phyloP scores from a whole-genome alignment of 768 basidiomycete genomes.

The Aureoboletus auriporus region DNA sequence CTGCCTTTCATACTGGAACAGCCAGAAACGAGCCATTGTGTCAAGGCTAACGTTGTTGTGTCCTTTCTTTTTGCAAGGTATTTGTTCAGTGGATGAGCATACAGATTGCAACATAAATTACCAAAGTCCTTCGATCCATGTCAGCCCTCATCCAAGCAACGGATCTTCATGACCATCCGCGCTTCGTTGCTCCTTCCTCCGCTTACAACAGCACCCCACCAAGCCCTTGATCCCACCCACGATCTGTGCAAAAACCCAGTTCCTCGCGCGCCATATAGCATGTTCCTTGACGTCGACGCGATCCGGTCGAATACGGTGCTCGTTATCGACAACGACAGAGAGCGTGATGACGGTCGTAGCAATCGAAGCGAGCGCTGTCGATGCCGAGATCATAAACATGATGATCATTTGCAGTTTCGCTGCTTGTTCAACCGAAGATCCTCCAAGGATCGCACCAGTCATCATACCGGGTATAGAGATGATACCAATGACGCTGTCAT shows the following conservation, averaged over 20 bases:
- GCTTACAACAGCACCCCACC: slow-evolving; percentile 9
- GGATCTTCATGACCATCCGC: background rate
- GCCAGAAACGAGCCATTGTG: too few species aligned
- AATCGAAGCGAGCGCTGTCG: slow-evolving; percentile 68
- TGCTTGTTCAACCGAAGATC: slow-evolving; percentile 79
- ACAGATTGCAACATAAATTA: slow-evolving; percentile 4
- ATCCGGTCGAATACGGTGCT: slow-evolving; percentile 62
- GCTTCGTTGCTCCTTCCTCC: background rate
- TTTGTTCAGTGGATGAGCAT: background rate
- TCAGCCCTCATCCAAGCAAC: slow-evolving; percentile 14
- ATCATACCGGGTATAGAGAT: slow-evolving; percentile 89
- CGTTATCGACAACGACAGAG: slow-evolving; percentile 58
- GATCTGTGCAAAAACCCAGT: slow-evolving; percentile 25
- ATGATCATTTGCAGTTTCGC: slow-evolving; percentile 89
- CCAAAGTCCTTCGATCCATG: background rate
- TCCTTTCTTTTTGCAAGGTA: too few species aligned
- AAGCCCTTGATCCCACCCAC: slow-evolving; percentile 6
- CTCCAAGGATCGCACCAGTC: slow-evolving; percentile 88
- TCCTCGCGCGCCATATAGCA: slow-evolving; percentile 31
- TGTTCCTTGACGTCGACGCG: slow-evolving; percentile 44
- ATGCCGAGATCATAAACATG: slow-evolving; percentile 89
- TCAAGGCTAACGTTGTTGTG: too few species aligned
- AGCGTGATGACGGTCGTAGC: slow-evolving; percentile 59
- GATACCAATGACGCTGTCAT: slow-evolving; percentile 63
- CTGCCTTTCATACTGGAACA: too few species aligned